Percentiles rank a stretch among this genome's conserved stretches.
Conservation (phyloP, 805 yeast genomes). For the Lachancea quebecensis region DNA sequence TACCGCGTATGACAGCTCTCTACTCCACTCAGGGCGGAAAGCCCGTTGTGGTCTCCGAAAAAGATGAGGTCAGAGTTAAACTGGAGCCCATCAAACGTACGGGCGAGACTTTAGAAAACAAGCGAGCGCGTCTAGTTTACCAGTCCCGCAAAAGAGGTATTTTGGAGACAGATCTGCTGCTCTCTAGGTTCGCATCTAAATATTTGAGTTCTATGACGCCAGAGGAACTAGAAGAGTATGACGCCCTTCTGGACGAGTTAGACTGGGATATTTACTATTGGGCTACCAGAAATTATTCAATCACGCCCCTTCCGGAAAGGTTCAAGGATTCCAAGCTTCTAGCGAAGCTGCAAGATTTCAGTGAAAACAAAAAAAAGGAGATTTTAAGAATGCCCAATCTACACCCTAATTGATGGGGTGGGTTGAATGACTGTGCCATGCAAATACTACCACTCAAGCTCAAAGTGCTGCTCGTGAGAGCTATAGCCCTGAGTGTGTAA, state of each 20-base stretch:
- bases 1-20: neutral
- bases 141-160: constrained; percentile 95
- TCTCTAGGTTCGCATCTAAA: constrained; percentile 78
- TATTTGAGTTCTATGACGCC: constrained; percentile 51
- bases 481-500: too few relatives aligned
- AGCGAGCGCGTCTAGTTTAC: constrained; percentile 81
- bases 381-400: constrained; percentile 84
- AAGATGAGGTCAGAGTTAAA: constrained; percentile 43
- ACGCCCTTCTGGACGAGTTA: constrained; percentile 77
- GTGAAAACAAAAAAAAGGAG: constrained; percentile 63
- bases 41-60: constrained; percentile 18
- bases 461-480: too few relatives aligned
- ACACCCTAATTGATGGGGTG: constrained; percentile 17
- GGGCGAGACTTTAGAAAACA: constrained; percentile 64
- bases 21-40: neutral
- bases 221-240: constrained; percentile 79
- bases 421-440: too few relatives aligned
- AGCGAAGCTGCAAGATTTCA: constrained; percentile 58
- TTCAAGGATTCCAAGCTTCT: constrained; percentile 71
- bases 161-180: constrained; percentile 80
- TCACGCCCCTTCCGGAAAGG: constrained; percentile 80
- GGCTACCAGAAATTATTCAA: constrained; percentile 80
- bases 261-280: constrained; percentile 99
- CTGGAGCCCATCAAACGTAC: constrained; percentile 74
- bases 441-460: too few relatives aligned